Percentiles rank a stretch among this genome's conserved stretches.
These are phyloP conservation scores for Dendrostoma leiphaemia DNA, from an alignment of 2,329 filamentous ascomycete species.

Conservation along the genomic window DNA sequence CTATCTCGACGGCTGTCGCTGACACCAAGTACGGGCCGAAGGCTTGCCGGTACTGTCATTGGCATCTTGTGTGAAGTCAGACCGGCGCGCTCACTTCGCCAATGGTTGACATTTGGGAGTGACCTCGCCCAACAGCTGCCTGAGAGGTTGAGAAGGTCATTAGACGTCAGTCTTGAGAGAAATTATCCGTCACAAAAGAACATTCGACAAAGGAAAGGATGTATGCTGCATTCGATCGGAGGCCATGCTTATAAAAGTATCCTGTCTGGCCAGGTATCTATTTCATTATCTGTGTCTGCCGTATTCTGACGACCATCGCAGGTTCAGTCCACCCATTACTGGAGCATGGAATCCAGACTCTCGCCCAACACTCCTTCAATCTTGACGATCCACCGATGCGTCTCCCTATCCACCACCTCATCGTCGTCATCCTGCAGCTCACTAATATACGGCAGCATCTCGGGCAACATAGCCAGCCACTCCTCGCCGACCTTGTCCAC, in stretches of 20 bases:
- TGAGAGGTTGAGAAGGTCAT: no score
- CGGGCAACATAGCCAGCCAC: slow-evolving; percentile 85
- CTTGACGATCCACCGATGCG: slow-evolving; percentile 82
- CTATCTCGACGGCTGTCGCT: background rate
- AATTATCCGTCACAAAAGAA: no score
- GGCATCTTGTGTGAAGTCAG: background rate
- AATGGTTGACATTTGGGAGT: no score
- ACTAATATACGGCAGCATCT: slow-evolving; percentile 95
- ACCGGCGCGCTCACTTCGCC: background rate
- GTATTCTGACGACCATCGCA: no score
- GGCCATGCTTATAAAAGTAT: no score
- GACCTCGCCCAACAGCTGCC: no score
- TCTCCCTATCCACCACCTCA: slow-evolving; percentile 86
- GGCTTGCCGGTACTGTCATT: background rate
- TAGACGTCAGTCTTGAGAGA: no score
- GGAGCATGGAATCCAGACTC: slow-evolving; percentile 87
- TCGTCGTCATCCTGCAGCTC: slow-evolving; percentile 97
- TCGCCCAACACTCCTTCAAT: slow-evolving; percentile 90
- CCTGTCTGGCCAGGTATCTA: no score
- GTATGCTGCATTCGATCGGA: no score
- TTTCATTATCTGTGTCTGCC: no score
- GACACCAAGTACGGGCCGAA: background rate
- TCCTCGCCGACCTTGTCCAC: slow-evolving; percentile 85
- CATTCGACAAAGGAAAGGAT: no score
- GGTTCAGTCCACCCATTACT: no score